A percentile compares a stretch with the other conserved stretches of the same genome.
phyloP scores from a whole-genome alignment of 2,329 filamentous ascomycete species.

The Penicillium frequentans region DNA sequence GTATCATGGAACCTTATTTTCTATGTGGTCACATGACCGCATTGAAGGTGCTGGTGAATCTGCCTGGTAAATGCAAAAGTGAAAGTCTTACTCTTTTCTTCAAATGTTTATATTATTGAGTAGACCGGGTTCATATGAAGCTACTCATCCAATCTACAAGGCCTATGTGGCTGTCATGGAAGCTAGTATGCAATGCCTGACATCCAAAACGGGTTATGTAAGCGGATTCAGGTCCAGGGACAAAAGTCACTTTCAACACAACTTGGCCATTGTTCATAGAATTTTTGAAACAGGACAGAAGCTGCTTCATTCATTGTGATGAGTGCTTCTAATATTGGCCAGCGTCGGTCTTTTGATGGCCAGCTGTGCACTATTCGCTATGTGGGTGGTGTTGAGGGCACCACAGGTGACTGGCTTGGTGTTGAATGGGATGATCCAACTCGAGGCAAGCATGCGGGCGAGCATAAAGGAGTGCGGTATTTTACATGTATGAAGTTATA shows the following conservation, averaged over 20 bases:
- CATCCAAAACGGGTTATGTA: slow-evolving; percentile 21
- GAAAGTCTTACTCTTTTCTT: neutral
- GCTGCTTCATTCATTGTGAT: neutral
- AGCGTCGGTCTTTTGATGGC: slow-evolving; percentile 77
- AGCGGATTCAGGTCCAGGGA: slow-evolving; percentile 12
- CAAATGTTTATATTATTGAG: too few species aligned
- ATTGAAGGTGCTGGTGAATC: neutral
- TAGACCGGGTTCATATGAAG: neutral
- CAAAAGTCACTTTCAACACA: neutral
- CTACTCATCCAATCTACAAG: neutral
- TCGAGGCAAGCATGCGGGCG: slow-evolving; percentile 87
- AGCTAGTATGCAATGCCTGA: neutral
- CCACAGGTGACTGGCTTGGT: slow-evolving; percentile 80
- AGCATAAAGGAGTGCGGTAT: slow-evolving; percentile 74
- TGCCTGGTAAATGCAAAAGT: neutral
- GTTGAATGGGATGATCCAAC: slow-evolving; percentile 93
- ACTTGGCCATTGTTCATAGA: neutral
- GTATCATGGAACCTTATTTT: neutral
- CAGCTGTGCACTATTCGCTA: slow-evolving; percentile 83
- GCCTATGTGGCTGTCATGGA: neutral
- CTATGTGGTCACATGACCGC: neutral
- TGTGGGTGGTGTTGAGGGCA: slow-evolving; percentile 72
- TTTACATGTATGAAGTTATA: slow-evolving; percentile 66
- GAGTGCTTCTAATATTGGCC: slow-evolving; percentile 51
- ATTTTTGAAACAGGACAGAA: neutral